Evolutionary conservation across 108 stramenopile species (phyloP), one percentile per base, ranked within the genome.

Genomic region (Nitzschia sp.): DNA sequence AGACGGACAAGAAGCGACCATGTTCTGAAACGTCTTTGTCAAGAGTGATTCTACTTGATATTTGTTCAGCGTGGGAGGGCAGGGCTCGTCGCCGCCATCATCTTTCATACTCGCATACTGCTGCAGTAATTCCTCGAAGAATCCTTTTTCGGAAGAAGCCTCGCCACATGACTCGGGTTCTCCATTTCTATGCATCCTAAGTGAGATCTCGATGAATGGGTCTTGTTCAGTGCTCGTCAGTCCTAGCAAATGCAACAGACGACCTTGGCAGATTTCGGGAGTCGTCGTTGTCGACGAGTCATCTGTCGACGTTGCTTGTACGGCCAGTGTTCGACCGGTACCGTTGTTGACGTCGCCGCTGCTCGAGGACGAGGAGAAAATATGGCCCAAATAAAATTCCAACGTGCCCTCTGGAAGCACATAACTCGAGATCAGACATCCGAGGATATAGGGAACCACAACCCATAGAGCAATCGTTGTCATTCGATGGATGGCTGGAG

Each of bases 151-250:
- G 13, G 54, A 50, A 9, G 33, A 17, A 32, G 79, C 72, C 2
- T 44, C 25, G 19, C 77, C 78, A 60, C 92, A 93, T 2, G 87
- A 59, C 27, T 86, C 69, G 4, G 83, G 45, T 46, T 90, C 87
- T 21, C 92, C 92, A 66, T 90, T 93, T 11, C 89, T 78, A 75
- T 93, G 92, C 26, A 93, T 30, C 36, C 53, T 3, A 2, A 66
- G 22, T 0, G 66, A 66, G 38, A 66, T 50, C 35, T 54, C 23
- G 6, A 21, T 6, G 38, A 66, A 66, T 1, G 66, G 53, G 41
- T 66, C 53, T 15, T 31, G 3, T 1, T 66, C 36, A 6, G 38
- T 41, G 38, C 38, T 41, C 16, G 48, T 21, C 8, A 50, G 21
- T n/a, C 48, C 48, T n/a, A 50, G 9, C 48, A 50, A 50, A 5